phyloP scores from a whole-genome alignment of 768 basidiomycete species.

The Pilatotrama ljubarskyi region DNA sequence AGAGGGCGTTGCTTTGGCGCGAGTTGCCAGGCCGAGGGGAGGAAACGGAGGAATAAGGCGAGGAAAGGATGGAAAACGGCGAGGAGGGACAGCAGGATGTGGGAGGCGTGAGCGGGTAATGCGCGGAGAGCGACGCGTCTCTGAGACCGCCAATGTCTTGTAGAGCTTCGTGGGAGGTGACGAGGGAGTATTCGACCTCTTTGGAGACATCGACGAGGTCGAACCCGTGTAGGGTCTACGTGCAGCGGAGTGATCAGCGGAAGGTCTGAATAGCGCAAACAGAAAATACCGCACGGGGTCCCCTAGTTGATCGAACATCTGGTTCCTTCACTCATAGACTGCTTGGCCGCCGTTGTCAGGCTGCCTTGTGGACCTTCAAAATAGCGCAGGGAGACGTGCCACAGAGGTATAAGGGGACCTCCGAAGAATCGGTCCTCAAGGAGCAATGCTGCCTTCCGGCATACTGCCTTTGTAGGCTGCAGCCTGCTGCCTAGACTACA shows the following conservation, averaged over 20 bases:
- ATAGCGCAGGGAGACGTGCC: neutral
- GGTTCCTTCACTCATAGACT: neutral
- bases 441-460: neutral
- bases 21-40: neutral
- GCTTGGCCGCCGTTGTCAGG: neutral
- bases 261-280: neutral
- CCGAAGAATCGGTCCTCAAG: neutral
- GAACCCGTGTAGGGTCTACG: constrained; percentile 4
- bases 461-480: neutral
- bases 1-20: neutral
- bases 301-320: constrained; percentile 9
- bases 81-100: neutral
- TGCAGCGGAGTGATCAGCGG: neutral
- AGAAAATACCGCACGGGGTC: neutral
- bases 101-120: neutral
- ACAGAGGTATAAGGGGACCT: neutral
- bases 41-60: constrained; percentile 2
- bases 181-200: neutral
- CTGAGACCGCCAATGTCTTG: neutral
- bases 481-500: neutral
- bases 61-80: constrained; percentile 5
- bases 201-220: constrained; percentile 7
- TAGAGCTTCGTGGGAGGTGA: neutral
- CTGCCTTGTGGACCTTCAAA: neutral
- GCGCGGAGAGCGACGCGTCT: neutral